Evolutionary conservation across 2,329 filamentous ascomycete genomes (phyloP).

Genomic region (Talaromyces sp.): DNA sequence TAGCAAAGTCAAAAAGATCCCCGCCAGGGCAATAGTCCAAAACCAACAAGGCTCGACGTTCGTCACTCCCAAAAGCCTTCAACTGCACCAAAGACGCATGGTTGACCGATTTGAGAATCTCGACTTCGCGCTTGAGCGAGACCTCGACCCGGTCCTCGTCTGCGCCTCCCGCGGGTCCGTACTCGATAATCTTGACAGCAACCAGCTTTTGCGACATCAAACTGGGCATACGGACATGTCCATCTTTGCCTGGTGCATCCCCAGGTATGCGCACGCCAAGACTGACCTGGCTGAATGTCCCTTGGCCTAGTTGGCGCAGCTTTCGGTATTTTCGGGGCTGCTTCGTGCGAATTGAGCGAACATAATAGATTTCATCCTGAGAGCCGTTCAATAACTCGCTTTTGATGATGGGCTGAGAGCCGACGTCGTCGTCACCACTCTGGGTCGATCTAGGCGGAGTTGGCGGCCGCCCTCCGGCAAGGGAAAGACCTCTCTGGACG

Average conservation of each 20-base stretch:
- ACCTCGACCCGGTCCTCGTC: slow-evolving; percentile 91
- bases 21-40: slow-evolving; percentile 90
- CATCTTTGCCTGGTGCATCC: slow-evolving; percentile 38
- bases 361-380: slow-evolving; percentile 62
- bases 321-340: slow-evolving; percentile 75
- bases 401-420: slow-evolving; percentile 33
- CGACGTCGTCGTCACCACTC: slow-evolving; percentile 49
- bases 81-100: slow-evolving; percentile 89
- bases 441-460: slow-evolving; percentile 76
- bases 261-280: slow-evolving; percentile 74
- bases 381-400: slow-evolving; percentile 16
- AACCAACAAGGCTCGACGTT: slow-evolving; percentile 75
- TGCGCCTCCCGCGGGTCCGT: slow-evolving; percentile 87
- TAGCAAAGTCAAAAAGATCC: slow-evolving; percentile 90
- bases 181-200: slow-evolving; percentile 91
- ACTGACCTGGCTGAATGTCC: slow-evolving; percentile 92
- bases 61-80: slow-evolving; percentile 84
- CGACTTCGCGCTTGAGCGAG: slow-evolving; percentile 87
- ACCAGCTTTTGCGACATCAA: slow-evolving; percentile 66
- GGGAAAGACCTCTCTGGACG: slow-evolving; percentile 66
- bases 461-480: slow-evolving; percentile 57
- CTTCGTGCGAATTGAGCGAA: slow-evolving; percentile 59
- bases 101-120: slow-evolving; percentile 81
- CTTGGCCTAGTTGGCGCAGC: slow-evolving; percentile 76
- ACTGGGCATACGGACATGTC: slow-evolving; percentile 10